Base-by-base conservation (phyloP, 305 asterid species). In the Vinca major region DNA sequence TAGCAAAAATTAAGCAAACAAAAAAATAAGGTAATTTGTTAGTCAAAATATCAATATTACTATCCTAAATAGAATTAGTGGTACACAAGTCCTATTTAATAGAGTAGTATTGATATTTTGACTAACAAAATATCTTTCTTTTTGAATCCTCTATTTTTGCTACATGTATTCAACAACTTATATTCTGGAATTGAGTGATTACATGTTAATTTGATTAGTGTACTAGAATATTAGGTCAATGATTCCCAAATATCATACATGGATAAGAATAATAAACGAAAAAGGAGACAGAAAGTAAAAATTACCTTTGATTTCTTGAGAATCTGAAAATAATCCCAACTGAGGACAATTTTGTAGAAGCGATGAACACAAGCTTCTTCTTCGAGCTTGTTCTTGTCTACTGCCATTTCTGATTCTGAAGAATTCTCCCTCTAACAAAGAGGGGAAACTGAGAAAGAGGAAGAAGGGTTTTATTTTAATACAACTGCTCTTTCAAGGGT, bases 301-400 rank as follows among this genome's bases (percentile, higher is more conserved):
- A 55, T 64, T 84, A 92, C 95, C n/a, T 62, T 41, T 45, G 89
- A 83, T 71, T 93, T 91, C 17, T 79, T 73, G 78, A 85, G 80
- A 14, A 91, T 69, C 69, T 82, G 95, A 61, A 81, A 69, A 74
- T 88, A 93, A 74, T 93, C 99, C 99, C 97, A 93, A 52, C 85
- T 76, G 41, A 93, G 97, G 37, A 93, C 91, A 16, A 87, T 89
- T 53, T 84, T 86, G 79, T 86, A 87, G 62, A 93, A 93, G 56
- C 95, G 94, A 75, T 72, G 85, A 80, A 84, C 69, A 48, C 76
- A 71, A 5, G 86, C 73, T 76, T 89, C 97, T 66, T 81, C 89
- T 57, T 89, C 92, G 40, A 80, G 72, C 76, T 75, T 84, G 77
- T 67, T 83, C 82, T 77, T 86, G 69, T 91, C 95, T 17, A 86